Conservation (phyloP, 768 basidiomycete species). For the Suillus spraguei region DNA sequence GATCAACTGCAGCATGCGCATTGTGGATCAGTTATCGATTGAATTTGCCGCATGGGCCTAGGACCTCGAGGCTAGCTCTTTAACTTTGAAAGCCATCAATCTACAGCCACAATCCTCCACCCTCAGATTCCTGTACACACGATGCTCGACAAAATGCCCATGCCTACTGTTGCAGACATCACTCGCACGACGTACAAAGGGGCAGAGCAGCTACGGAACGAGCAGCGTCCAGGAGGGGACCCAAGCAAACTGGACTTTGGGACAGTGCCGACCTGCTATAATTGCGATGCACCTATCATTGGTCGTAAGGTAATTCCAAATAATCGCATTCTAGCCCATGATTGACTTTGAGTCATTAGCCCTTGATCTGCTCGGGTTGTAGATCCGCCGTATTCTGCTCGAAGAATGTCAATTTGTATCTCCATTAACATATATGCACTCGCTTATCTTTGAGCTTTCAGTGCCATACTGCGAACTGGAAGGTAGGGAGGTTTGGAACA, state of each 20-base stretch:
- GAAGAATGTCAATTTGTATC: constrained; percentile 22
- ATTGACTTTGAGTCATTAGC: constrained; percentile 17
- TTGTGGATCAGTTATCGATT: not conserved
- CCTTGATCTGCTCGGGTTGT: constrained; percentile 32
- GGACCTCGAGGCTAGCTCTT: constrained; percentile 1
- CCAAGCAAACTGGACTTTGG: constrained; percentile 33
- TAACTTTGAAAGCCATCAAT: not conserved
- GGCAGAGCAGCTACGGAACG: constrained; percentile 31
- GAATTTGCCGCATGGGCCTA: not conserved
- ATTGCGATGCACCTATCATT: constrained; percentile 20
- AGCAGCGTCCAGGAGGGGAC: constrained; percentile 29
- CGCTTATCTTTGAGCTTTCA: constrained; percentile 15
- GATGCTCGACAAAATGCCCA: constrained; percentile 23
- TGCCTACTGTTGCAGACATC: constrained; percentile 29
- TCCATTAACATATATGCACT: not conserved
- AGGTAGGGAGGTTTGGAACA: constrained; percentile 28
- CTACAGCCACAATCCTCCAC: not conserved
- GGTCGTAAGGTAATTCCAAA: constrained; percentile 24
- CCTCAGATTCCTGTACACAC: not conserved
- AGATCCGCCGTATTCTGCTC: constrained; percentile 34
- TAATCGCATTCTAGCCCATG: not conserved
- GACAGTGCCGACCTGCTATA: constrained; percentile 24
- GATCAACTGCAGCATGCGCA: not conserved
- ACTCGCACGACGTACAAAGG: constrained; percentile 30
- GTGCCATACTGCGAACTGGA: constrained; percentile 42